Evolutionary conservation across 768 basidiomycete species (phyloP).

Genomic region (Galerina marginata): DNA sequence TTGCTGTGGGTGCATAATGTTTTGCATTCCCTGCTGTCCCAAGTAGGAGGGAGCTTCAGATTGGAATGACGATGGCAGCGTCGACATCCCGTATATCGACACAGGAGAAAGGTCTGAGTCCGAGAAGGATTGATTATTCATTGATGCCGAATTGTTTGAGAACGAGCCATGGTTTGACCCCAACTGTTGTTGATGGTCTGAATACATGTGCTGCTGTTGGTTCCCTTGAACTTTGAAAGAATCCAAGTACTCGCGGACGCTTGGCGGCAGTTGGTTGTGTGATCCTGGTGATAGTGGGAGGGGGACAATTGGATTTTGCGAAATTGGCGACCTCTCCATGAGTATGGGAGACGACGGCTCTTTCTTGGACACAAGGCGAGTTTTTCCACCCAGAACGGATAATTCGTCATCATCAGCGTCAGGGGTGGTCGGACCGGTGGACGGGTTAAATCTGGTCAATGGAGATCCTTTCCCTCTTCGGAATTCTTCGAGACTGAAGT

Average conservation of each 20-base stretch:
- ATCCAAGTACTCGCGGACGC: constrained; percentile 70
- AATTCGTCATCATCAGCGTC: constrained; percentile 67
- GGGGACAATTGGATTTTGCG: constrained; percentile 74
- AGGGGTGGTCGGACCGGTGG: constrained; percentile 43
- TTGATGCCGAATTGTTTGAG: constrained; percentile 7
- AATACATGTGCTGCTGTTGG: constrained; percentile 25
- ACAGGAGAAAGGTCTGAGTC: constrained; percentile 47
- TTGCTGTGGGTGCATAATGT: constrained; percentile 30
- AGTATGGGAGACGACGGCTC: constrained; percentile 61
- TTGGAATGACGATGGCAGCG: constrained; percentile 40
- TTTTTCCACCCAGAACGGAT: constrained; percentile 67
- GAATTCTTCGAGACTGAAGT: constrained; percentile 66
- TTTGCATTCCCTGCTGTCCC: constrained; percentile 32
- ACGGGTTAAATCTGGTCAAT: constrained; percentile 39
- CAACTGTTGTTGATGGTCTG: constrained; percentile 16
- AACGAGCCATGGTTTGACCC: constrained; percentile 18
- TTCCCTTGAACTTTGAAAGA: constrained; percentile 51
- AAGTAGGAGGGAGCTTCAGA: constrained; percentile 39
- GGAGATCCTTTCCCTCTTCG: constrained; percentile 60
- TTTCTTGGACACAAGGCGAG: constrained; percentile 66
- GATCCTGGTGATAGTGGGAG: constrained; percentile 61
- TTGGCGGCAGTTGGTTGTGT: constrained; percentile 60
- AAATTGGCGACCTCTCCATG: constrained; percentile 70
- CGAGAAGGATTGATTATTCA: constrained; percentile 29
- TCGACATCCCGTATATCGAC: constrained; percentile 52